These are phyloP conservation scores for Chenopodium quinoa DNA, from an alignment of 148 eudicot genomes.

Conservation along the genomic window DNA sequence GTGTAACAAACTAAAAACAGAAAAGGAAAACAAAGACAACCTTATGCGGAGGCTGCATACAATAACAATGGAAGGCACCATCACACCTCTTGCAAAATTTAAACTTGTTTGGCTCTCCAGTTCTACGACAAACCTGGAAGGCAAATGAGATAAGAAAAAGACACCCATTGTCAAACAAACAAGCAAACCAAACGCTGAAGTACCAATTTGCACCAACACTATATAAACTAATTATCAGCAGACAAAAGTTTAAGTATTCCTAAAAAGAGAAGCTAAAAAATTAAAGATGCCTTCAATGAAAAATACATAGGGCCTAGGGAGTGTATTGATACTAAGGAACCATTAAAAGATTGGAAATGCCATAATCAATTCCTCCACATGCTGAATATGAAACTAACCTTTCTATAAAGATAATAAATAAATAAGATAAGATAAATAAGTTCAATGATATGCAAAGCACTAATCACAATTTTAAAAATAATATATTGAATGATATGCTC, in stretches of 20 bases:
- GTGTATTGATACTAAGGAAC: background rate
- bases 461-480: too few species aligned
- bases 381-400: background rate
- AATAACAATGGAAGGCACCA: slow-evolving; percentile 94
- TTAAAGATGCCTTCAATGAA: background rate
- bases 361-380: background rate
- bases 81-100: slow-evolving; percentile 97
- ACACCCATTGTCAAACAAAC: background rate
- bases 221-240: background rate
- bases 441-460: too few species aligned
- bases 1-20: background rate
- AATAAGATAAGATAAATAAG: too few species aligned
- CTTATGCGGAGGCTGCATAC: slow-evolving; percentile 99
- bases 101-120: slow-evolving; percentile 87
- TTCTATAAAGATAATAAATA: too few species aligned
- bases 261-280: background rate
- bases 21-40: slow-evolving; percentile 29
- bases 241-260: background rate
- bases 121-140: slow-evolving; percentile 72
- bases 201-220: background rate
- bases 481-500: too few species aligned
- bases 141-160: background rate
- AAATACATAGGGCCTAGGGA: background rate
- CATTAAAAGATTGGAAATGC: background rate
- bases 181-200: slow-evolving; percentile 3